Percentiles rank a stretch among this genome's conserved stretches.
Conservation (phyloP, 768 basidiomycete species). For the Mycena vitilis region DNA sequence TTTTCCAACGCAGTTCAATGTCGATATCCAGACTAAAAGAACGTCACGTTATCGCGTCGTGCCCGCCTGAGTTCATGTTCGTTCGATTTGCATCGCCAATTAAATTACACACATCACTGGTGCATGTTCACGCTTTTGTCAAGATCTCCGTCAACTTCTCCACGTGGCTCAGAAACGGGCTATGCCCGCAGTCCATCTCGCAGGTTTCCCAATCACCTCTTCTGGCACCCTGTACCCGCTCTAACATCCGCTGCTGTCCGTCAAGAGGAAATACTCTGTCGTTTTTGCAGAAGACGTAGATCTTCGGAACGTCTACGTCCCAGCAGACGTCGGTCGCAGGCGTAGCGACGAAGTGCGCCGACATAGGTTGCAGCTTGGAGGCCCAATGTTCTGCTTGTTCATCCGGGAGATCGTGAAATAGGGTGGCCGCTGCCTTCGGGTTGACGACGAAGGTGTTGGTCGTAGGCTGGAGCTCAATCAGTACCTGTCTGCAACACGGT, state of each 20-base stretch:
- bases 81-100: too few species aligned
- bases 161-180: constrained; percentile 6
- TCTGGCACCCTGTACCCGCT: neutral
- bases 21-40: too few species aligned
- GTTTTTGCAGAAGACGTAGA: constrained; percentile 5
- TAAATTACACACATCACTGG: neutral
- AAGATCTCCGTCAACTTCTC: constrained; percentile 2
- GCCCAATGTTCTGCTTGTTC: neutral
- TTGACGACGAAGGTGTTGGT: neutral
- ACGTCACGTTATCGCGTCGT: neutral
- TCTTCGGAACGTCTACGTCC: neutral
- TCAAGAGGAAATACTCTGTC: neutral
- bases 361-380: neutral
- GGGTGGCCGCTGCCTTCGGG: neutral
- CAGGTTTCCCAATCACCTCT: neutral
- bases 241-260: neutral
- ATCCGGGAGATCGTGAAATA: constrained; percentile 2
- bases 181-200: constrained; percentile 5
- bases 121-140: neutral
- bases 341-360: neutral
- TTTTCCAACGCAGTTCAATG: too few species aligned
- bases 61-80: neutral
- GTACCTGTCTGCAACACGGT: neutral
- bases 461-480: neutral
- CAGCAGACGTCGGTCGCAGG: neutral